A percentile compares a stretch with the other conserved stretches of the same genome.
These are phyloP conservation scores for Xenoacremonium recifei DNA, from an alignment of 2,329 filamentous ascomycete species.

Conservation along the genomic window DNA sequence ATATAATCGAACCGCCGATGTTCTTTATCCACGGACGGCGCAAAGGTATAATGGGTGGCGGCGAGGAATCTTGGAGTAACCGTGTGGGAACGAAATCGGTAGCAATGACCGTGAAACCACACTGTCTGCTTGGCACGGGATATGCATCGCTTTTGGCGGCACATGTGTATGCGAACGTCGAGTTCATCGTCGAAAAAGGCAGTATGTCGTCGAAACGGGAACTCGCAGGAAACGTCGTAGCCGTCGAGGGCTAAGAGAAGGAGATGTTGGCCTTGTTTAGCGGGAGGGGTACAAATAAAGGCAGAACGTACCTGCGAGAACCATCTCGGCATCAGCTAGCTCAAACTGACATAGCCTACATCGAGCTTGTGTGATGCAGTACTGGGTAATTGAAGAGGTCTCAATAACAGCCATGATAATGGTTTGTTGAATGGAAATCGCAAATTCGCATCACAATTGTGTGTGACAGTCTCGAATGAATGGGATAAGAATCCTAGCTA, in stretches of 20 bases:
- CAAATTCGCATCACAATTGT: not conserved
- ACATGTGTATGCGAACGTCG: slow-evolving; percentile 5
- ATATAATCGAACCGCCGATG: slow-evolving; percentile 10
- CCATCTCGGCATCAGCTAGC: slow-evolving; percentile 1
- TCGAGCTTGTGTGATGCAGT: slow-evolving; percentile 11
- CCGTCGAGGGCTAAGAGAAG: slow-evolving; percentile 1
- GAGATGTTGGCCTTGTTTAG: too few relatives aligned
- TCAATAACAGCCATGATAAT: not conserved
- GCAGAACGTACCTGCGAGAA: slow-evolving; percentile 4
- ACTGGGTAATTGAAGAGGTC: not conserved
- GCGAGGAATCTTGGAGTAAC: slow-evolving; percentile 10
- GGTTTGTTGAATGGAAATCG: not conserved
- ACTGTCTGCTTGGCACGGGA: slow-evolving; percentile 5
- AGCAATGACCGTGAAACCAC: slow-evolving; percentile 8
- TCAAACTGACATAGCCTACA: slow-evolving; percentile 10
- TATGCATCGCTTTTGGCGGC: not conserved
- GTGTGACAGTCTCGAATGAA: too few relatives aligned
- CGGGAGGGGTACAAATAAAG: too few relatives aligned
- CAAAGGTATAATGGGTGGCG: slow-evolving; percentile 9
- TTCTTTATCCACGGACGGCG: slow-evolving; percentile 3
- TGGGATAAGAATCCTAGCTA: too few relatives aligned
- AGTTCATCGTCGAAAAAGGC: slow-evolving; percentile 5
- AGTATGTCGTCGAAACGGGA: not conserved
- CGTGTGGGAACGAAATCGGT: slow-evolving; percentile 8
- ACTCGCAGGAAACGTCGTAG: slow-evolving; percentile 6